Conservation (phyloP, 2,329 filamentous ascomycete species). For the Neonectria hederae region DNA sequence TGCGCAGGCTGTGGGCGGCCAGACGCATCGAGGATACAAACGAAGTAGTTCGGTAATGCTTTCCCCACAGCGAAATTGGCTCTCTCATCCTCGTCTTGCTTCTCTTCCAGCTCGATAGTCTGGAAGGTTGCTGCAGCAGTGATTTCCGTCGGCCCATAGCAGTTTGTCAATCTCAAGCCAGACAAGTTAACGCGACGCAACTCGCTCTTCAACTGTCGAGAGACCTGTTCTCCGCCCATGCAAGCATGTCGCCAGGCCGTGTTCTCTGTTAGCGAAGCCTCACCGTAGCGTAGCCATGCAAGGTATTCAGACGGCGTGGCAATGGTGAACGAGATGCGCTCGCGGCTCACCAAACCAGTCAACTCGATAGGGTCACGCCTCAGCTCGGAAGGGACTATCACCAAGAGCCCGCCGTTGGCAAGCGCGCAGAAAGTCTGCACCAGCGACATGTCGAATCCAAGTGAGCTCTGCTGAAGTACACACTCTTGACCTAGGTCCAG, state of each 20-base stretch:
- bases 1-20: conserved; percentile 24
- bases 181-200: conserved; percentile 33
- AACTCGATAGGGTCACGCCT: conserved; percentile 47
- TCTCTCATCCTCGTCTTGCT: not conserved
- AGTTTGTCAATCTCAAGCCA: conserved; percentile 26
- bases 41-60: conserved; percentile 45
- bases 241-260: conserved; percentile 11
- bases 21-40: conserved; percentile 54
- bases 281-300: conserved; percentile 41
- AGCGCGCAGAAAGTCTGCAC: conserved; percentile 50
- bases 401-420: conserved; percentile 48
- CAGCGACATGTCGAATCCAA: conserved; percentile 54
- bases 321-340: conserved; percentile 50
- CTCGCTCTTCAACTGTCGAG: conserved; percentile 20
- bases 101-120: not conserved
- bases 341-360: conserved; percentile 46
- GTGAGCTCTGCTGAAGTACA: conserved; percentile 52
- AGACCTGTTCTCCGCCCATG: conserved; percentile 16
- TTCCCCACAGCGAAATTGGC: conserved; percentile 24
- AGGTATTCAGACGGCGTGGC: conserved; percentile 55
- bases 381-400: conserved; percentile 43
- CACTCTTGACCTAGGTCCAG: conserved; percentile 37
- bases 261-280: conserved; percentile 1
- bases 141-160: conserved; percentile 46
- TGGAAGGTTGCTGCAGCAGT: conserved; percentile 22